Base-by-base conservation (phyloP, 441 rosid species). In the Sinapis alba region DNA sequence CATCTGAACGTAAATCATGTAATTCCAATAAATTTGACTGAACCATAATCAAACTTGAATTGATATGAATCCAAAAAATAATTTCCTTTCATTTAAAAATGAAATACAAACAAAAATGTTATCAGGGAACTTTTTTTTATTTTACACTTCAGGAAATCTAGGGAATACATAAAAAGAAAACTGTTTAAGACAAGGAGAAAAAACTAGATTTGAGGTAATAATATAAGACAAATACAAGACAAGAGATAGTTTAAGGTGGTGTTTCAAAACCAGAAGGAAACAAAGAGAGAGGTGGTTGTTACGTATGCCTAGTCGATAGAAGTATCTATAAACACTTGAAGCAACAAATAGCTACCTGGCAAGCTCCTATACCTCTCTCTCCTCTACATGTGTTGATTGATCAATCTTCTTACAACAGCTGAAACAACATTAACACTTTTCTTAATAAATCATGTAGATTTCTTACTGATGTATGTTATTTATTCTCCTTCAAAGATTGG, bases 261-360 rank as follows among this genome's bases (percentile, higher is more conserved):
- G 56, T 76, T 56, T 18, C 38, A 69, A 41, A 69, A 53, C 27
- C 65, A 70, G 54, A 70, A 76, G 58, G 32, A 63, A 64, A 63
- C 34, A 71, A 10, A 50, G 21, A 78, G 50, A 66, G 47, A 50
- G 30, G 16, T 58, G 73, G 23, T 60, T 66, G 69, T 66, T 66
- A 67, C 41, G 81, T 72, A 61, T 72, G 72, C 77, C 77, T 72
- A 78, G 28, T 54, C 59, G 53, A 60, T 67, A 61, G 62, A 70
- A 70, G 75, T 76, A 53, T 68, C 53, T 78, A 78, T 78, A 27
- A 78, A 78, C 81, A 78, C 70, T 72, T 67, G 77, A 72, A 53
- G 32, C 53, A 72, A 72, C 82, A 79, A 57, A 72, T 34, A 65
- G 32, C 82, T 69, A 71, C 58, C 11, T 28, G 27, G 50, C 56